Percentiles rank a stretch among this genome's conserved stretches.
Evolutionary conservation across 2,329 filamentous ascomycete genomes (phyloP).

Genomic region (Neoascochyta sp.): DNA sequence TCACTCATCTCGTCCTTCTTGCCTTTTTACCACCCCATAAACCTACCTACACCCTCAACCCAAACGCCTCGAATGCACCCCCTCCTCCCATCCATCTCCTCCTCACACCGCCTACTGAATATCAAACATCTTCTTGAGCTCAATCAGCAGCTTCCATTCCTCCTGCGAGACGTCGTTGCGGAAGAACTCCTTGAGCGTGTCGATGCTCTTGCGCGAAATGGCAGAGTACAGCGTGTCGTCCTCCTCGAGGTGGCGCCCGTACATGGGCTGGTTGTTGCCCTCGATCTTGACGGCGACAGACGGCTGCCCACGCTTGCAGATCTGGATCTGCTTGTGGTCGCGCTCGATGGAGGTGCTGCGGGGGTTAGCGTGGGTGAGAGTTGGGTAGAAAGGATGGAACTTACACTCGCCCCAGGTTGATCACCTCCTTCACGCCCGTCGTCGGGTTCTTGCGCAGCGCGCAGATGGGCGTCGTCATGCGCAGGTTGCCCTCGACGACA

Average conservation of each 20-base stretch:
- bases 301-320: slow-evolving; percentile 96
- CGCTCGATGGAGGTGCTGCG: slow-evolving; percentile 88
- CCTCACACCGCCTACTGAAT: slow-evolving; percentile 46
- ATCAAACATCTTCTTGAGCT: slow-evolving; percentile 92
- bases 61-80: no score
- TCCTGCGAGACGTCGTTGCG: slow-evolving; percentile 81
- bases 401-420: slow-evolving; percentile 89
- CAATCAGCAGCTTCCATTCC: slow-evolving; percentile 91
- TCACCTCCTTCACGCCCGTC: slow-evolving; percentile 77
- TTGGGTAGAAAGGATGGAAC: slow-evolving; percentile 38
- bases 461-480: slow-evolving; percentile 83
- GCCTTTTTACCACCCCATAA: no score
- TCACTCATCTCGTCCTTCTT: no score
- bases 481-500: slow-evolving; percentile 83
- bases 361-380: slow-evolving; percentile 10
- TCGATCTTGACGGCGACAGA: slow-evolving; percentile 98
- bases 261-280: slow-evolving; percentile 84
- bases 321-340: slow-evolving; percentile 88
- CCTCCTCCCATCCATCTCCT: not conserved
- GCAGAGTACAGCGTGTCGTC: slow-evolving; percentile 81
- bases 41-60: no score
- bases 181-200: slow-evolving; percentile 95
- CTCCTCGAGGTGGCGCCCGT: slow-evolving; percentile 93
- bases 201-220: slow-evolving; percentile 83
- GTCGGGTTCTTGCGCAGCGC: slow-evolving; percentile 77